phyloP scores from a whole-genome alignment of 352 stramenopile genomes.

The Aphanomyces cochlioides region DNA sequence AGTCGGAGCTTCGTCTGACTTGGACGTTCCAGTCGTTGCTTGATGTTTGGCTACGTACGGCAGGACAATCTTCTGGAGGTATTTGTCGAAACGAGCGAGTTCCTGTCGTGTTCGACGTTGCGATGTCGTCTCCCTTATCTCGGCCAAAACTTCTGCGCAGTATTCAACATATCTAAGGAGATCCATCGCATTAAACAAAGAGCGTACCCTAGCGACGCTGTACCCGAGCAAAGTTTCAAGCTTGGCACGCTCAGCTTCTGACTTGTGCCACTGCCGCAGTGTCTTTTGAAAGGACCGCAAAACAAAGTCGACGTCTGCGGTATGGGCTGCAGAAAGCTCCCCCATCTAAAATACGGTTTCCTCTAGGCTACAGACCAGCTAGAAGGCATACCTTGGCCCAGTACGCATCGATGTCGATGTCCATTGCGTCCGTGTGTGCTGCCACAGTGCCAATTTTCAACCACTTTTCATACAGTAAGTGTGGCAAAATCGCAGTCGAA shows the following conservation, averaged over 20 bases:
- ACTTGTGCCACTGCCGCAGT: neutral
- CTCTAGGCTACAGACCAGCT: too few relatives aligned
- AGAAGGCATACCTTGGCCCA: too few relatives aligned
- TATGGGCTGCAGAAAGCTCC: neutral
- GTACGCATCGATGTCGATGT: too few relatives aligned
- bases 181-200: slow-evolving; percentile 1
- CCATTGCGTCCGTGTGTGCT: too few relatives aligned
- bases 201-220: too few relatives aligned
- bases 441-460: too few relatives aligned
- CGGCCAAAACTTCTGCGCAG: slow-evolving; percentile 10
- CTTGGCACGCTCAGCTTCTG: slow-evolving; percentile 10
- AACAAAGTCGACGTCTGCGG: neutral
- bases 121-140: neutral
- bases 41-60: slow-evolving; percentile 79
- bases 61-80: slow-evolving; percentile 83
- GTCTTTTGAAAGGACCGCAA: slow-evolving; percentile 13
- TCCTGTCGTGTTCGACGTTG: slow-evolving; percentile 36
- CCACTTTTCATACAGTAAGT: too few relatives aligned
- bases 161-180: slow-evolving; percentile 19
- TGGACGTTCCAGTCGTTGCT: slow-evolving; percentile 35
- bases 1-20: neutral
- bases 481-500: too few relatives aligned
- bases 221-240: slow-evolving; percentile 11
- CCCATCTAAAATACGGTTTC: too few relatives aligned
- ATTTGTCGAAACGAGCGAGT: slow-evolving; percentile 83